Evolutionary conservation across 2,329 filamentous ascomycete species (phyloP), one percentile per base, ranked within the genome.

Genomic region (Aspergillus carbonarius): DNA sequence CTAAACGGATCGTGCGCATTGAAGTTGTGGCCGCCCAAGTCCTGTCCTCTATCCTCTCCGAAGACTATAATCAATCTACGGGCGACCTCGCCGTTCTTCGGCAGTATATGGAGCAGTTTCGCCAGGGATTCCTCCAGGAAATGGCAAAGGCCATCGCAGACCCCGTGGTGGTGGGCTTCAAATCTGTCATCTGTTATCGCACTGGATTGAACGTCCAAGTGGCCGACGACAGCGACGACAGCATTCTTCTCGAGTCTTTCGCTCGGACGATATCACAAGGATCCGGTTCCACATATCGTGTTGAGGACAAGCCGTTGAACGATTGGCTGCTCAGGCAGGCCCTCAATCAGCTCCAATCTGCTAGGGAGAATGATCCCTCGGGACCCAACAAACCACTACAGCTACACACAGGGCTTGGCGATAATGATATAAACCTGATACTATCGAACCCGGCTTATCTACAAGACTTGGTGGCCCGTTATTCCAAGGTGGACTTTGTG

Each of bases 351-450:
- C 82, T 93, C 53, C 73, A 78, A 8, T 75, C 80, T 15, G 66
- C 67, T 17, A 63, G 67, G 25, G 65, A 65, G 56, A 72, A 71
- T 17, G 66, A 66, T 53, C 71, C 71, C 15, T 71, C 70, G 3
- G 74, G 75, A 1, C 65, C 73, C 58, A 84, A 83, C 57, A 95
- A 93, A 70, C 90, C 91, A 0, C 78, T 96, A 12, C 91, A 96
- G 68, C 89, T 96, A 63, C 91, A 96, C 68, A 95, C 90, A 0
- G 91, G 91, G 0, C 80, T 95, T 0, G 91, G 91, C 0, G 91
- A 95, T 68, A 90, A 88, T 64, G 91, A 95, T 66, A 88, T 95
- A 52, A 83, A 81, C 4, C 78, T 96, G 25, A 77, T 85, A 2
- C 83, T 83, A 52, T 84, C 90, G 0, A 93, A 91, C 42, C 91